phyloP scores from a whole-genome alignment of 2,329 filamentous ascomycete genomes.

The Xylaria sp. region DNA sequence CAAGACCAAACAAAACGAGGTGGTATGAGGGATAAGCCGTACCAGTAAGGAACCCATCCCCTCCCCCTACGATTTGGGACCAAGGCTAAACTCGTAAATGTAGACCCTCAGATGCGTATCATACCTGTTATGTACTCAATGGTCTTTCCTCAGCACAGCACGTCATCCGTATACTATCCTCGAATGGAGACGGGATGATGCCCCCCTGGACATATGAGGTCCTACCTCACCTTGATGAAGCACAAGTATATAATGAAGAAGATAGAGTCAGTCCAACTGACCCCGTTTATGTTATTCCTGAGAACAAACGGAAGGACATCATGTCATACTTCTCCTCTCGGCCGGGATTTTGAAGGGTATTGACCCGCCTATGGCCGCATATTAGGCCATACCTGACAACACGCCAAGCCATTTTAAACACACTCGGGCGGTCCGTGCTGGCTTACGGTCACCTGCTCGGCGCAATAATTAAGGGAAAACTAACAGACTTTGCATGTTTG shows the following conservation, averaged over 20 bases:
- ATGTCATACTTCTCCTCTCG: slow-evolving; percentile 72
- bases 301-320: slow-evolving; percentile 72
- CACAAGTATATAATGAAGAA: slow-evolving; percentile 73
- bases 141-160: slow-evolving; percentile 87
- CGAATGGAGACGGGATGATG: slow-evolving; percentile 56
- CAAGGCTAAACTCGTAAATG: slow-evolving; percentile 27
- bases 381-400: slow-evolving; percentile 47
- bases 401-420: slow-evolving; percentile 47
- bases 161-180: slow-evolving; percentile 54
- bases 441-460: slow-evolving; percentile 24
- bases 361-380: slow-evolving; percentile 50
- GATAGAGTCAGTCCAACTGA: slow-evolving; percentile 79
- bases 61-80: slow-evolving; percentile 14
- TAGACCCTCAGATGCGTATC: slow-evolving; percentile 85
- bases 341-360: slow-evolving; percentile 60
- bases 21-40: slow-evolving; percentile 92
- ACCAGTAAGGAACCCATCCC: slow-evolving; percentile 70
- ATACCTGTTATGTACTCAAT: slow-evolving; percentile 90
- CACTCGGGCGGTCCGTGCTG: slow-evolving; percentile 39
- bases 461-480: slow-evolving; percentile 24
- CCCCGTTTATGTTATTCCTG: slow-evolving; percentile 86
- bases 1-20: slow-evolving; percentile 77
- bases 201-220: slow-evolving; percentile 52
- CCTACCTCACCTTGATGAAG: slow-evolving; percentile 62
- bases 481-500: slow-evolving; percentile 36